Conservation (phyloP, 1,284 basidiomycete genomes). For the Papiliotrema terrestris region DNA sequence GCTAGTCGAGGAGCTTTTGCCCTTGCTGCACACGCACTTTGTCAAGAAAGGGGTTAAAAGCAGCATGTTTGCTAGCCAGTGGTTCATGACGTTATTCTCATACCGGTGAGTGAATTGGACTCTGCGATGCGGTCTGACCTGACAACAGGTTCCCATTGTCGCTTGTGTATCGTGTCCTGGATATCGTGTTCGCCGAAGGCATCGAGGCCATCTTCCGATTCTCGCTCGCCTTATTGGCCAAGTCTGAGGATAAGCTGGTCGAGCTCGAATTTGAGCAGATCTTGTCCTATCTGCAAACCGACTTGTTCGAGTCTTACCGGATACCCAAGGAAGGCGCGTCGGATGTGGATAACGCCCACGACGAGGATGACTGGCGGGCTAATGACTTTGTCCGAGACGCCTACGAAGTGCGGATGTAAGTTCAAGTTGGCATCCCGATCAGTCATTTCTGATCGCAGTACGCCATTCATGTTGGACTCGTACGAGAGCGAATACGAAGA, state of each 20-base stretch:
- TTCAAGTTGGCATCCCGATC: slow-evolving; percentile 8
- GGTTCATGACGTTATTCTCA: slow-evolving; percentile 97
- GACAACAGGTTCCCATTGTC: slow-evolving; percentile 80
- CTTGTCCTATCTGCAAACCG: slow-evolving; percentile 71
- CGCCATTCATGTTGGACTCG: slow-evolving; percentile 85
- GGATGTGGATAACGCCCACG: slow-evolving; percentile 4
- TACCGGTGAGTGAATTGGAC: slow-evolving; percentile 62
- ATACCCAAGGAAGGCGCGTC: slow-evolving; percentile 42
- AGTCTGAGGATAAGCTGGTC: slow-evolving; percentile 77
- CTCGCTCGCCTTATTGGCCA: slow-evolving; percentile 78
- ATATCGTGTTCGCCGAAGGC: slow-evolving; percentile 82
- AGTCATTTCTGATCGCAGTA: slow-evolving; percentile 42
- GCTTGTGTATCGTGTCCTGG: slow-evolving; percentile 88
- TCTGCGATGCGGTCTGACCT: slow-evolving; percentile 2
- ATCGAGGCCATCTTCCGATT: slow-evolving; percentile 97
- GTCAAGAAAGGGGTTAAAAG: slow-evolving; percentile 89
- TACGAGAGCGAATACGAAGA: slow-evolving; percentile 87
- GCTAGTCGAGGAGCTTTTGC: slow-evolving; percentile 84
- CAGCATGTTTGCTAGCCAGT: slow-evolving; percentile 93
- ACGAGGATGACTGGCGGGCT: slow-evolving; percentile 57
- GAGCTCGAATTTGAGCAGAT: slow-evolving; percentile 84
- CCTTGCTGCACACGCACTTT: slow-evolving; percentile 87
- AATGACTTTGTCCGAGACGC: slow-evolving; percentile 83
- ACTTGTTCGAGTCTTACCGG: slow-evolving; percentile 74
- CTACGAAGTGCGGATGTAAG: slow-evolving; percentile 66